Base-by-base conservation (phyloP, 768 basidiomycete genomes). In the Pleurotus ostreatus region DNA sequence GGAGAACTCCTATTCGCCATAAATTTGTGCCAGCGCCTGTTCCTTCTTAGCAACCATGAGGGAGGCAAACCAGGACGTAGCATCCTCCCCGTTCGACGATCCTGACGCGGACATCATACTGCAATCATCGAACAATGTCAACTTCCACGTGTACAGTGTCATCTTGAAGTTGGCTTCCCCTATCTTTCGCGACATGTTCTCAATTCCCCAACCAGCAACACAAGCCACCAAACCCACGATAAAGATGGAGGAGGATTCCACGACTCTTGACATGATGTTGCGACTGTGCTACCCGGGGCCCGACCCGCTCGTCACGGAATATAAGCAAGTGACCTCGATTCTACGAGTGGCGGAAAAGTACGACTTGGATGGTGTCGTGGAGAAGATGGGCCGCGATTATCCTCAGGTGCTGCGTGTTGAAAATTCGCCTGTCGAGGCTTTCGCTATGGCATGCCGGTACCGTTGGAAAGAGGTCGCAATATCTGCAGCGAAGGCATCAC, bases 371-470 rank as follows among this genome's bases (percentile, higher is more conserved):
- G 61, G 62, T 16, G 63, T 67, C 23, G 65, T 67, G 38, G 34
- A 22, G 22, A 65, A 64, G 49, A 40, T 73, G 58, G 65, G 70
- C 59, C 68, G 62, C 57, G 63, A 65, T 62, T 70, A 70, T 55
- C 62, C 63, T 7, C 60, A 65, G 49, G 65, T 71, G 45, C 51
- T 65, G 30, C 64, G 72, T 59, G 57, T 72, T 11, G 65, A 71
- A 49, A 61, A 61, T 46, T 70, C 71, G 20, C 64, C 73, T 38
- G 62, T 74, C 61, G 66, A 69, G 22, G 70, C 71, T 20, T 73
- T 73, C 37, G 70, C 69, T 38, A 68, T 72, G 49, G 72, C 71
- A 43, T 70, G 71, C 58, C 69, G 69, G 4, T 47, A 49, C 30
- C 12, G 16, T 5, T 49, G 46, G 44, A 25, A 16, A 49, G 22